Percentiles rank a stretch among this genome's conserved stretches.
phyloP scores from a whole-genome alignment of 2,329 filamentous ascomycete genomes.

The Pyrenochaeta sp. region DNA sequence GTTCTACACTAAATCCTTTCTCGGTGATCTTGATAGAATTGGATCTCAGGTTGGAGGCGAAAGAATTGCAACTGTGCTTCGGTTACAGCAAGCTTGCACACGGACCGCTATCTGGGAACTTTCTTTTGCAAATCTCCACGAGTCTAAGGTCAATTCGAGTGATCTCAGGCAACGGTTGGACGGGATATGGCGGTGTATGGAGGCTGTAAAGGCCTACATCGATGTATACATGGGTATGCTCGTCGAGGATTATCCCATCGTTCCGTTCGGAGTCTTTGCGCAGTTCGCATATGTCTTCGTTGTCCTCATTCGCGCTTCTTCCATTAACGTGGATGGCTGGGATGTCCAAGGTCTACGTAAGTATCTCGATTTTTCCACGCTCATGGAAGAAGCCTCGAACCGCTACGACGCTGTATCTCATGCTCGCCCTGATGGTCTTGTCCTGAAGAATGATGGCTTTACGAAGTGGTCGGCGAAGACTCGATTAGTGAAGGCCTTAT shows the following conservation, averaged over 20 bases:
- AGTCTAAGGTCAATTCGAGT: background rate
- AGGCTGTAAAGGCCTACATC: slow-evolving; percentile 1
- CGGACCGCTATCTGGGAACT: slow-evolving; percentile 8
- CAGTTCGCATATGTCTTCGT: slow-evolving; percentile 21
- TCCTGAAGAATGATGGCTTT: slow-evolving; percentile 1
- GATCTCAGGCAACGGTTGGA: background rate
- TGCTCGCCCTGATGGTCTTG: background rate
- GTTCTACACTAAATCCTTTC: background rate
- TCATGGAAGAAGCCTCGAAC: background rate
- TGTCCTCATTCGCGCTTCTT: slow-evolving; percentile 10
- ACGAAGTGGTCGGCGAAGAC: slow-evolving; percentile 1
- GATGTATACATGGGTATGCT: background rate
- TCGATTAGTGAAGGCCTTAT: slow-evolving; percentile 1
- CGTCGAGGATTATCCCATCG: slow-evolving; percentile 1
- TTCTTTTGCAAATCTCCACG: background rate
- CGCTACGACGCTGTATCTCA: slow-evolving; percentile 3
- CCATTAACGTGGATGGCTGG: background rate
- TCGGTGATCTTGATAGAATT: background rate
- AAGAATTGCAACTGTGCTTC: background rate
- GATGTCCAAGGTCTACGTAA: background rate
- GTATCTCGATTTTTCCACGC: background rate
- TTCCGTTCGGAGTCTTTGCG: slow-evolving; percentile 15
- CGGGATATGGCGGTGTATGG: slow-evolving; percentile 7
- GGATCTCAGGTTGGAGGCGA: background rate
- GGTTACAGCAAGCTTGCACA: slow-evolving; percentile 5